Evolutionary conservation across 192 early-diverging fungal genomes (phyloP), one percentile per base, ranked within the genome.

Genomic region (Coemansia erecta): DNA sequence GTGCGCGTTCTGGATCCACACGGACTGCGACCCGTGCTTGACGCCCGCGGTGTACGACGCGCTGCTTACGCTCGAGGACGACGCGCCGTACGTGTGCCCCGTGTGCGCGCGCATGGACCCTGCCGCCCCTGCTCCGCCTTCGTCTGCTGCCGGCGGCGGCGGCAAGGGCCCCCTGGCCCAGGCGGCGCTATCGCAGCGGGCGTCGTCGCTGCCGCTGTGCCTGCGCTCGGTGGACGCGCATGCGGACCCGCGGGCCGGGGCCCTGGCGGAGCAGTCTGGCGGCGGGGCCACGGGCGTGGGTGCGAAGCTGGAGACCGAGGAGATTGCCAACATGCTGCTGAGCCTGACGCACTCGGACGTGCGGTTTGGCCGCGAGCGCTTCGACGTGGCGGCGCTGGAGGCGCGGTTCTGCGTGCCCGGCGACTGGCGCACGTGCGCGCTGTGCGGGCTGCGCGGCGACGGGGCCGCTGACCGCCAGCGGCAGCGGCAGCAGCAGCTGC

Each of bases 1-100:
- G 8, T 87, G 86, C 52, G 63, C 66, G 6, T 56, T 68, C 18
- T 87, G 86, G 86, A 66, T 87, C 4, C 86, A 87, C 64, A 54
- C 78, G 7, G 72, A 65, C 22, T 87, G 86, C 59, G 86, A 87
- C 24, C 60, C 65, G 0, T 43, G 57, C 0, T 57, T 85, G 23
- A 73, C 79, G 9, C 72, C 82, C 7, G 44, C 48, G 0, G 84
- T 84, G 8, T 87, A 86, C 40, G 82, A 85, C 17, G 71, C 77
- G n/a, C 53, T 87, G 26, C 78, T 82, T 3, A 67, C 84, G 33
- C 77, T 81, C 13, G 73, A 77, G 37, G 83, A 77, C 53, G 53
- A 54, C 17, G 81, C 73, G 14, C 77, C 79, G 12, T 87, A 87
- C 41, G 81, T 83, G 26, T 87, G 86, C 39, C 84, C 86, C 6